A percentile compares a stretch with the other conserved stretches of the same genome.
Conservation (phyloP, 768 basidiomycete genomes). For the Lentinus brumalis region DNA sequence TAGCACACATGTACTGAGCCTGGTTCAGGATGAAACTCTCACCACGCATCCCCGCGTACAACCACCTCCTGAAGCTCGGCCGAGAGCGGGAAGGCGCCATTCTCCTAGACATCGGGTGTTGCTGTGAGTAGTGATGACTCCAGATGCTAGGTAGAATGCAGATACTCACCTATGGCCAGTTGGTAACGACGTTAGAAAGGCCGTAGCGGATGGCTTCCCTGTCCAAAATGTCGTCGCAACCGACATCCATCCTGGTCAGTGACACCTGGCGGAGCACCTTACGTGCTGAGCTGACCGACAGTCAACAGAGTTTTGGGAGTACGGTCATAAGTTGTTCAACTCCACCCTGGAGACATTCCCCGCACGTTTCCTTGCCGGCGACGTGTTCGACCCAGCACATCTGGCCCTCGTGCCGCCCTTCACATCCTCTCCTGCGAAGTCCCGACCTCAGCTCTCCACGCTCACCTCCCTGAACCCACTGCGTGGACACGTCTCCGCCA, state of each 20-base stretch:
- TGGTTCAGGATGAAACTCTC: conserved; percentile 27
- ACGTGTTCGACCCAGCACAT: conserved; percentile 49
- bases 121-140: conserved; percentile 33
- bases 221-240: conserved; percentile 38
- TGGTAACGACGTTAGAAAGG: conserved; percentile 46
- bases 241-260: conserved; percentile 40
- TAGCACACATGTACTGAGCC: conserved; percentile 24
- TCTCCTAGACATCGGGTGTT: conserved; percentile 49
- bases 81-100: conserved; percentile 38
- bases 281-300: no score
- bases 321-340: conserved; percentile 62
- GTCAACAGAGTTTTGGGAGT: conserved; percentile 55
- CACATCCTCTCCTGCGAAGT: neutral
- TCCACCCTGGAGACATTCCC: conserved; percentile 54
- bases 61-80: conserved; percentile 37
- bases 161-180: conserved; percentile 26
- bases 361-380: conserved; percentile 55
- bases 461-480: conserved; percentile 42
- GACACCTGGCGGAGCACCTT: no score
- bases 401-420: conserved; percentile 28
- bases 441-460: conserved; percentile 29
- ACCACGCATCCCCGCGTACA: conserved; percentile 27
- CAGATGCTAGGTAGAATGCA: neutral
- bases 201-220: conserved; percentile 45
- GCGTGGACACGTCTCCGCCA: conserved; percentile 47